Evolutionary conservation across 202 grass and related monocot genomes (phyloP).

Genomic region (Schoenoplectus triqueter): DNA sequence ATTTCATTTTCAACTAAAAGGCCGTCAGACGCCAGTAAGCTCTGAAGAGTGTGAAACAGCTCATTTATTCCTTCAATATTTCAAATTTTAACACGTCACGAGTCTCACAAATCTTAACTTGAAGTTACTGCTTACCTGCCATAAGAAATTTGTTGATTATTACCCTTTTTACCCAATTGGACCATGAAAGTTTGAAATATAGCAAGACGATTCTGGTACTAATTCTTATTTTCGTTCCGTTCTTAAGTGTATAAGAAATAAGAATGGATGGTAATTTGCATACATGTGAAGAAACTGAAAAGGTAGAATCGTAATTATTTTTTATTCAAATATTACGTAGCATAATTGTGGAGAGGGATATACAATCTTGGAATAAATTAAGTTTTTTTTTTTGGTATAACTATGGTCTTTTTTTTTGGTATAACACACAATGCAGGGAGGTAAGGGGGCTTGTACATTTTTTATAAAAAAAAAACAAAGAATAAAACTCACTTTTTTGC

Average conservation of each 20-base stretch:
- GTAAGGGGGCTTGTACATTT: no score
- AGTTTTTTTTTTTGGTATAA: no score
- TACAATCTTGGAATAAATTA: no score
- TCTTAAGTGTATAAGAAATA: no score
- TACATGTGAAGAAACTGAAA: neutral
- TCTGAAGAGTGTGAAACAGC: slow-evolving; percentile 4
- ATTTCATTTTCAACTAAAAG: slow-evolving; percentile 29
- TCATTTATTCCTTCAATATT: neutral
- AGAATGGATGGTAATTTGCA: neutral
- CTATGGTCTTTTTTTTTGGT: no score
- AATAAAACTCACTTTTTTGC: no score
- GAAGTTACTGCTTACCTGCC: neutral
- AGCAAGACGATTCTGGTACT: neutral
- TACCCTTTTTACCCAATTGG: neutral
- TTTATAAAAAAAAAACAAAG: no score
- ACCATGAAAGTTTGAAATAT: neutral
- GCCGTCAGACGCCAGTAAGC: neutral
- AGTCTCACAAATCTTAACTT: slow-evolving; percentile 8
- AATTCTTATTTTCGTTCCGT: no score
- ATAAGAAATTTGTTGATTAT: slow-evolving; percentile 1
- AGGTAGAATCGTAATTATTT: neutral
- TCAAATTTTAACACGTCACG: slow-evolving; percentile 7
- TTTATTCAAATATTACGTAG: no score
- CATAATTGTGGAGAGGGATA: no score
- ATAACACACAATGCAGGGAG: no score